Percentiles rank a stretch among this genome's conserved stretches.
Conservation (phyloP, 305 asterid genomes). For the Vinca major region DNA sequence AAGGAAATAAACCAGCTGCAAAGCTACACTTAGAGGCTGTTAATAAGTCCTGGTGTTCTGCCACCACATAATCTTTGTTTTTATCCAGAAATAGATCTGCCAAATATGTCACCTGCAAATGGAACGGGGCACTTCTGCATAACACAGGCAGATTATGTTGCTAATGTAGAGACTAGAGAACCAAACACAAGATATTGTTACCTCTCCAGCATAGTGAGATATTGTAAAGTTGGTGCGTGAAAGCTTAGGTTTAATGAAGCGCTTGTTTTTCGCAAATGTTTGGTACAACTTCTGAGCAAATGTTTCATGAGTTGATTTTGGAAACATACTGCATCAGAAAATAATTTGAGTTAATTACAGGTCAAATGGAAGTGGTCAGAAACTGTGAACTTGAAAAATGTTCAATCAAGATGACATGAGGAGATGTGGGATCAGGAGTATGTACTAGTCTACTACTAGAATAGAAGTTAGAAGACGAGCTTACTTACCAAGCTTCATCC, state of each 20-base stretch:
- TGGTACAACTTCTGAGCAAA: slow-evolving; percentile 99
- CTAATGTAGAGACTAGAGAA: slow-evolving; percentile 10
- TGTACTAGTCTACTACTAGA: too few species aligned
- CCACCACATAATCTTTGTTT: slow-evolving; percentile 99
- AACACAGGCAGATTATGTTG: neutral
- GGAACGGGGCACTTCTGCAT: slow-evolving; percentile 15
- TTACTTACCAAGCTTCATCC: slow-evolving; percentile 93
- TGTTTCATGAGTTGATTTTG: slow-evolving; percentile 98
- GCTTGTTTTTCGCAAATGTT: slow-evolving; percentile 78
- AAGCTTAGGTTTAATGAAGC: slow-evolving; percentile 96
- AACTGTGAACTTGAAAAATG: neutral
- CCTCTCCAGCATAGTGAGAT: slow-evolving; percentile 99
- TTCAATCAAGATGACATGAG: neutral
- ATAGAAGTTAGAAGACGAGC: slow-evolving; percentile 7
- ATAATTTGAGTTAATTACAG: slow-evolving; percentile 19
- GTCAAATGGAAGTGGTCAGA: slow-evolving; percentile 8
- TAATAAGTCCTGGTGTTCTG: slow-evolving; percentile 92
- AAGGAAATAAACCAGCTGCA: slow-evolving; percentile 89
- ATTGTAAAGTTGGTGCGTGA: slow-evolving; percentile 94
- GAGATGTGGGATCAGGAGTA: slow-evolving; percentile 6
- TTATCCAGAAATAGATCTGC: slow-evolving; percentile 97
- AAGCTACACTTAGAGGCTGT: slow-evolving; percentile 85
- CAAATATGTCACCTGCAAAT: slow-evolving; percentile 76
- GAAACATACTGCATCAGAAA: slow-evolving; percentile 83
- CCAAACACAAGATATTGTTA: slow-evolving; percentile 22